Base-by-base conservation (phyloP, 352 stramenopile species). In the Phytopythium oedochilum region DNA sequence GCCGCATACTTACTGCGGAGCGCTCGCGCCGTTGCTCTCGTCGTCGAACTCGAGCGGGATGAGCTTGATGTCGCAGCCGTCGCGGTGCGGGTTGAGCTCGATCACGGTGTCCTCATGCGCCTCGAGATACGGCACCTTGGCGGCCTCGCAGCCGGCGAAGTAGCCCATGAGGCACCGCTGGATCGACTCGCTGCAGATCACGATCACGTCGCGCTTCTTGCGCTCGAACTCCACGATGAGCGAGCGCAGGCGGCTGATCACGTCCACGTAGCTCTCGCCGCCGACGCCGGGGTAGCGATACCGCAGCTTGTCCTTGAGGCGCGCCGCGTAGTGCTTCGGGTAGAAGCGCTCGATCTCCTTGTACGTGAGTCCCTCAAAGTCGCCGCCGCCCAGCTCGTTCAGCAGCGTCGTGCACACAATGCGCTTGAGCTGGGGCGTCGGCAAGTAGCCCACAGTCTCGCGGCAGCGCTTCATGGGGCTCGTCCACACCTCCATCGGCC, bases 171-270 rank as follows among this genome's bases (percentile, higher is more conserved):
- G 66, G 44, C 81, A 93, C 23, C 83, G 78, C 38, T 90, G 59
- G 20, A 93, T 75, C 11, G 81, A 92, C 53, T 90, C 81, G 57
- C 75, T 89, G 63, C 81, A 91, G 52, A 93, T 92, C 38, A 93
- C 76, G n/a, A 93, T 57, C 56, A 90, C 77, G 61, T 93, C 83
- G 55, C 83, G 83, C 66, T 93, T 96, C 68, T 96, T 92, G 62
- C 86, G 83, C 53, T 93, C 84, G 47, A 97, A 92, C 71, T 97
- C 92, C 34, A 98, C 92, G 46, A 97, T 95, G 35, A 98, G 71
- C 48, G 89, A 94, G 2, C 88, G 76, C 45, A 97, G 59, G 17
- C 92, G 83, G 26, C 91, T 92, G 65, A 97, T 98, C 31, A 98
- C 81, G 61, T 98, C 92, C 54, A 97, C 77, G 67, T 98, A 98